Percentiles rank a stretch among this genome's conserved stretches.
Evolutionary conservation across 768 basidiomycete genomes (phyloP).

Genomic region (Rhizopogon vulgaris): DNA sequence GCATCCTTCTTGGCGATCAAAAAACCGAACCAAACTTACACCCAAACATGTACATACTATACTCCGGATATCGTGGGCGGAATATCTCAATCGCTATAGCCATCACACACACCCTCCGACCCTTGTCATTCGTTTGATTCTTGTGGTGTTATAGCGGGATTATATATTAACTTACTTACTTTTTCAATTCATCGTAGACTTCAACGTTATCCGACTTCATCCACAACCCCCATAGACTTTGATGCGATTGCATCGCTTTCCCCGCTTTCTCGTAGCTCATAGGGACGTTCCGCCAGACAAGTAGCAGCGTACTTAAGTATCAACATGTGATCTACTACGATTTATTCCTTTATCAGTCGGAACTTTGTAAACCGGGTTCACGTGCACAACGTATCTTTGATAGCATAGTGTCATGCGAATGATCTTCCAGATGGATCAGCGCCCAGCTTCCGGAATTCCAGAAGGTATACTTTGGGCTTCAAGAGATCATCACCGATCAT

Average conservation of each 20-base stretch:
- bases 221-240: neutral
- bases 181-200: neutral
- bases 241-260: neutral
- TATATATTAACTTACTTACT: neutral
- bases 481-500: too few relatives aligned
- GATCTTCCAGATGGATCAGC: too few relatives aligned
- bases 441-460: too few relatives aligned
- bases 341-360: too few relatives aligned
- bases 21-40: neutral
- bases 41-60: neutral
- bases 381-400: too few relatives aligned
- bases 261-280: neutral
- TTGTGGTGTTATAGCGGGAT: neutral
- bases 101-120: neutral
- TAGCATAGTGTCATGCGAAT: too few relatives aligned
- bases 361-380: too few relatives aligned
- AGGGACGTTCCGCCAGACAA: neutral
- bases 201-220: neutral
- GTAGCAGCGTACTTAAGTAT: neutral
- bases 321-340: too few relatives aligned
- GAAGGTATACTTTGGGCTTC: too few relatives aligned
- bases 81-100: neutral
- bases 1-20: neutral
- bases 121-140: neutral
- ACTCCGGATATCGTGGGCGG: neutral